Percentiles rank a stretch among this genome's conserved stretches.
Conservation (phyloP, 164 flowering plant species). For the Vitis cinerea region DNA sequence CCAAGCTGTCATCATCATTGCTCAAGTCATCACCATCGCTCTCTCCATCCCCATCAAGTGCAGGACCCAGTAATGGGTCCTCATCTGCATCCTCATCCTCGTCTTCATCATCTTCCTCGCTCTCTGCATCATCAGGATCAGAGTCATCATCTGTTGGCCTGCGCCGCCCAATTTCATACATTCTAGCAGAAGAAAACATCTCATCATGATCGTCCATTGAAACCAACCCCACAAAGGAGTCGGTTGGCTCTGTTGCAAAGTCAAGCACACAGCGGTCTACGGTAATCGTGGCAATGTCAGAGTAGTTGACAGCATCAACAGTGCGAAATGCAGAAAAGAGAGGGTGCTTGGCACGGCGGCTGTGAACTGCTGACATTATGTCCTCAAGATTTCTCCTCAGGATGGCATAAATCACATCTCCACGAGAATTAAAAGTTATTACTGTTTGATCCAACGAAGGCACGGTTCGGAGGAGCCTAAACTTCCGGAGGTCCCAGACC, state of each 20-base stretch:
- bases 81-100: conserved; percentile 62
- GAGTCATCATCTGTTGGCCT: conserved; percentile 92
- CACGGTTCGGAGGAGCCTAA: conserved; percentile 76
- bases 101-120: conserved; percentile 75
- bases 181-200: conserved; percentile 82
- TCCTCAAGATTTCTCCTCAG: conserved; percentile 86
- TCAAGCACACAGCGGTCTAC: conserved; percentile 92
- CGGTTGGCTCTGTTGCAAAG: conserved; percentile 84
- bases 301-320: conserved; percentile 82
- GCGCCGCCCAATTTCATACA: conserved; percentile 84
- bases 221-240: conserved; percentile 85
- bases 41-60: conserved; percentile 55
- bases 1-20: conserved; percentile 31
- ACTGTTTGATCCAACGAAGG: conserved; percentile 89
- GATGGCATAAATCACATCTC: conserved; percentile 87
- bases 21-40: conserved; percentile 60
- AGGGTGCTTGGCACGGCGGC: conserved; percentile 79
- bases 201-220: conserved; percentile 92
- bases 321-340: conserved; percentile 86
- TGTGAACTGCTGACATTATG: conserved; percentile 69
- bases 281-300: conserved; percentile 87
- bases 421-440: conserved; percentile 74
- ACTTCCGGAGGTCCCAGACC: conserved; percentile 94
- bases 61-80: conserved; percentile 46
- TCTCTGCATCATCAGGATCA: conserved; percentile 95